Conservation (phyloP, 306 rosid species). For the Lathyrus sativus region DNA sequence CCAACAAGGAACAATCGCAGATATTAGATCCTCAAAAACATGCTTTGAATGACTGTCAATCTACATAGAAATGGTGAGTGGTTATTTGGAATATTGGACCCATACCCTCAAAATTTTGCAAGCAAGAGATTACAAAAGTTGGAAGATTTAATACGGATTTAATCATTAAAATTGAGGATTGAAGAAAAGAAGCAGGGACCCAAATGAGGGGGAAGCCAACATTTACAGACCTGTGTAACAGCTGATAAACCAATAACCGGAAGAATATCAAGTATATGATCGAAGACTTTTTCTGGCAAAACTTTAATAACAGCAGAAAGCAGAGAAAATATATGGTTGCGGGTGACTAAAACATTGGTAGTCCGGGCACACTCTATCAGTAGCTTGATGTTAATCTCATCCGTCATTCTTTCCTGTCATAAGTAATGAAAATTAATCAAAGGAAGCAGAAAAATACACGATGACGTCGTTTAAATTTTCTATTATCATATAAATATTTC, state of each 20-base stretch:
- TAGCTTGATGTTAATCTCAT: constrained; percentile 53
- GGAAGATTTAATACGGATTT: constrained; percentile 10
- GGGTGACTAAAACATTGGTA: constrained; percentile 57
- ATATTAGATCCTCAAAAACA: constrained; percentile 81
- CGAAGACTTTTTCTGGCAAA: constrained; percentile 61
- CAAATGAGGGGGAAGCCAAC: neutral
- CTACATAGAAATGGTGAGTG: constrained; percentile 46
- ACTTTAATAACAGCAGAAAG: constrained; percentile 64
- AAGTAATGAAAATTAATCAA: constrained; percentile 5
- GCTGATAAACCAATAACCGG: constrained; percentile 72
- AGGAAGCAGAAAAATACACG: constrained; percentile 15
- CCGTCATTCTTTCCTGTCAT: constrained; percentile 53
- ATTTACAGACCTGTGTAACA: constrained; percentile 68
- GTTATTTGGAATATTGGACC: neutral
- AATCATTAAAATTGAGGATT: constrained; percentile 14
- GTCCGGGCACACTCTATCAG: constrained; percentile 68
- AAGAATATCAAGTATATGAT: constrained; percentile 68
- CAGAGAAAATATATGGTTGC: constrained; percentile 73
- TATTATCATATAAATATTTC: neutral
- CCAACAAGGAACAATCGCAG: constrained; percentile 93
- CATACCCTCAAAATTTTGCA: neutral
- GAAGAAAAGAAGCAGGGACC: constrained; percentile 2
- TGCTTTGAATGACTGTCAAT: constrained; percentile 73
- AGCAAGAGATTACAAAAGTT: constrained; percentile 1
- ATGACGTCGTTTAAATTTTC: constrained; percentile 12